Percentiles rank a stretch among this genome's conserved stretches.
Evolutionary conservation across 2,329 filamentous ascomycete species (phyloP).

Genomic region (Tolypocladium paradoxum): DNA sequence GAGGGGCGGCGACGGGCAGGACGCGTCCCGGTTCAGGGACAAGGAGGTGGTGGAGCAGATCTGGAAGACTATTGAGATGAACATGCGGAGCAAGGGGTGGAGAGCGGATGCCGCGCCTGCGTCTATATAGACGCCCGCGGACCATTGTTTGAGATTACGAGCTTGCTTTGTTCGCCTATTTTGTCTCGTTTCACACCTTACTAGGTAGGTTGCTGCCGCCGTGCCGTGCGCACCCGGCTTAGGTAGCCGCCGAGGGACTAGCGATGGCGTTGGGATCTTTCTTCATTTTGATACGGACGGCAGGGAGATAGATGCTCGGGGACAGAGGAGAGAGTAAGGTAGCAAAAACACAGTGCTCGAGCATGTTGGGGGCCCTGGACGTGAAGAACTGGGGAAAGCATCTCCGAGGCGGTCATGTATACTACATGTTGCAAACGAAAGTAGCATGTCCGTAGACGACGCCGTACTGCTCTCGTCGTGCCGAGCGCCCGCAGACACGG

Average conservation of each 20-base stretch:
- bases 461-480: too few species aligned
- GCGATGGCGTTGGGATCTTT: constrained; percentile 1
- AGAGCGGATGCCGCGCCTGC: constrained; percentile 56
- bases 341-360: background rate
- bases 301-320: background rate
- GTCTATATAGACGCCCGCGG: constrained; percentile 26
- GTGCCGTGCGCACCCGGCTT: background rate
- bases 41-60: constrained; percentile 86
- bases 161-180: background rate
- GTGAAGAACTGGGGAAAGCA: background rate
- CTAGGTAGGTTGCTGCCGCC: background rate
- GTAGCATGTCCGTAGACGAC: too few species aligned
- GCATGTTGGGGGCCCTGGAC: background rate
- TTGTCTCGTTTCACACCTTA: background rate
- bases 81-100: constrained; percentile 83
- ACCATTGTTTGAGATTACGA: background rate
- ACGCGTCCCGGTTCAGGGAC: constrained; percentile 65
- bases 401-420: background rate
- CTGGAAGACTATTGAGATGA: constrained; percentile 79
- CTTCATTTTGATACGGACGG: background rate
- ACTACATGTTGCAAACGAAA: background rate
- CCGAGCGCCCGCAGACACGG: too few species aligned
- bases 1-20: constrained; percentile 42
- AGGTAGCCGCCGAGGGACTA: constrained; percentile 9
- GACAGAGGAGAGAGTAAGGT: background rate